phyloP scores from a whole-genome alignment of 257 asterid species.

The Galeopsis tetrahit region DNA sequence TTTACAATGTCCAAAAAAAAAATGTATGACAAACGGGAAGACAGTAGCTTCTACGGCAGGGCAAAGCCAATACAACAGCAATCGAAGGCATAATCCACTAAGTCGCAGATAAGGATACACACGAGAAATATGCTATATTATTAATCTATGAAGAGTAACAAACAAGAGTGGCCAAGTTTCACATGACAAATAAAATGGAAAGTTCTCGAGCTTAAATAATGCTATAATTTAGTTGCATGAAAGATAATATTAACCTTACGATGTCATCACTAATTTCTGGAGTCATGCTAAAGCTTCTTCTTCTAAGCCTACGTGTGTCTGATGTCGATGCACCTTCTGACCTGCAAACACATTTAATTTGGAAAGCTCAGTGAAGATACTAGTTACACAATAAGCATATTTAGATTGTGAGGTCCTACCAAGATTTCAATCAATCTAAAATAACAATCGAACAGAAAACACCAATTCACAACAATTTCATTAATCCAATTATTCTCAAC shows the following conservation, averaged over 20 bases:
- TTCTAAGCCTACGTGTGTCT: constrained; percentile 79
- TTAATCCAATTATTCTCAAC: constrained; percentile 2
- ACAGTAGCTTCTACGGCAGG: neutral
- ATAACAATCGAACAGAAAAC: constrained; percentile 24
- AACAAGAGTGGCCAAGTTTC: neutral
- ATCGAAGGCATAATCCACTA: constrained; percentile 13
- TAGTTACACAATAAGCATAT: constrained; percentile 13
- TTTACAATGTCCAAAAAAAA: neutral
- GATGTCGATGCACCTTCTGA: constrained; percentile 87
- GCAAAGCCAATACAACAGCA: neutral
- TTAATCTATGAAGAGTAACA: neutral
- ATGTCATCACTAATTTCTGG: constrained; percentile 99
- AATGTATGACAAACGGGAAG: neutral
- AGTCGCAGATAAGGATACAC: neutral
- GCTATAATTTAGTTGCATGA: constrained; percentile 20
- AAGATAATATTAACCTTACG: constrained; percentile 72
- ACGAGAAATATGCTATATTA: neutral
- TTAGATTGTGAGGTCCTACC: constrained; percentile 4
- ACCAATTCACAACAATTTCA: neutral
- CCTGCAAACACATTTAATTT: constrained; percentile 51
- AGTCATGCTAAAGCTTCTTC: constrained; percentile 96
- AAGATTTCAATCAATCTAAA: constrained; percentile 9
- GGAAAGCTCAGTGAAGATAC: constrained; percentile 23
- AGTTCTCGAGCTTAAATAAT: constrained; percentile 24
- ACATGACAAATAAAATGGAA: constrained; percentile 21